These are phyloP conservation scores for Kazachstania taianensis DNA, from an alignment of 805 yeast species.

Conservation along the genomic window DNA sequence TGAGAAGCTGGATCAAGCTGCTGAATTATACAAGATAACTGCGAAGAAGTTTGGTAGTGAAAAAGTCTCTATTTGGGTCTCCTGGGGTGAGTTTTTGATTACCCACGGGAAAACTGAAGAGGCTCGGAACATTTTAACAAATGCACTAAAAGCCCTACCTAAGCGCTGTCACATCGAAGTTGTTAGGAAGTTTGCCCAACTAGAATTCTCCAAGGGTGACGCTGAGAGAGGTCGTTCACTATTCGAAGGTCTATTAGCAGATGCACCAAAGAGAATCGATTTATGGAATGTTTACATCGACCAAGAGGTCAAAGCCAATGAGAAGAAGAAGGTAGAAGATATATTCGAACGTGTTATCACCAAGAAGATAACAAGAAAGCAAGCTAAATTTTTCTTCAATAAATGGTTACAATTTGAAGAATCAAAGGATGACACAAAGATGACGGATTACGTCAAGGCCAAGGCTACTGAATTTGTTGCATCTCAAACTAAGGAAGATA, in stretches of 20 bases:
- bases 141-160: slow-evolving; percentile 61
- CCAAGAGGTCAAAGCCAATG: slow-evolving; percentile 71
- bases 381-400: slow-evolving; percentile 88
- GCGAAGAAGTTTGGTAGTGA: slow-evolving; percentile 72
- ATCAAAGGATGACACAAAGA: slow-evolving; percentile 52
- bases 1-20: slow-evolving; percentile 64
- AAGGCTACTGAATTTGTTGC: slow-evolving; percentile 74
- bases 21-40: slow-evolving; percentile 51
- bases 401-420: slow-evolving; percentile 85
- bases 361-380: slow-evolving; percentile 65
- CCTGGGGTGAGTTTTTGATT: slow-evolving; percentile 67
- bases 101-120: slow-evolving; percentile 44
- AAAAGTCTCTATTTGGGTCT: slow-evolving; percentile 64
- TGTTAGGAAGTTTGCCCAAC: slow-evolving; percentile 78
- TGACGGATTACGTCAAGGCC: slow-evolving; percentile 77
- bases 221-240: slow-evolving; percentile 90
- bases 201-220: slow-evolving; percentile 82
- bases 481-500: slow-evolving; percentile 7
- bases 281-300: slow-evolving; percentile 93
- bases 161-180: slow-evolving; percentile 68
- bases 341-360: slow-evolving; percentile 72
- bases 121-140: slow-evolving; percentile 65
- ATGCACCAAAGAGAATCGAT: slow-evolving; percentile 86
- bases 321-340: slow-evolving; percentile 58
- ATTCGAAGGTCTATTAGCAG: slow-evolving; percentile 83